Evolutionary conservation across 2,329 filamentous ascomycete species (phyloP), one percentile per base, ranked within the genome.

Genomic region (Cryoendolithus antarcticus): DNA sequence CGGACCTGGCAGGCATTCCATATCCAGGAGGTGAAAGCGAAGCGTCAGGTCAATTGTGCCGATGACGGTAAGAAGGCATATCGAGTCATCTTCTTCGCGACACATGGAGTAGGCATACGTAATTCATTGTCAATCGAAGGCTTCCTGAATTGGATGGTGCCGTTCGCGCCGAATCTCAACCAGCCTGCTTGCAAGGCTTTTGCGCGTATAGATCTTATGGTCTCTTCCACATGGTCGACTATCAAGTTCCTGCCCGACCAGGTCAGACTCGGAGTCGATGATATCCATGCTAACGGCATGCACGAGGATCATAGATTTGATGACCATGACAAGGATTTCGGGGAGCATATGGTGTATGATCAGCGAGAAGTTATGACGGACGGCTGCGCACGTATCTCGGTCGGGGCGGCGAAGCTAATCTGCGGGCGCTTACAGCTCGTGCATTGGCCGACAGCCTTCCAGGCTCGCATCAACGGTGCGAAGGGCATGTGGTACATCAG

Each of bases 401-500:
- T 65, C 3, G 69, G 63, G 1, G 68, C 82, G 2, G 77, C 74
- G 0, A 54, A 59, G 1, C 62, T 62, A 32, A 65, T 86, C 4
- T 66, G 70, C 19, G 52, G 65, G 1, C 45, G 0, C 63, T 82
- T 6, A 70, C n/a, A 69, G 0, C 57, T 80, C 0, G 48, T 54
- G 0, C 65, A 71, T n/a, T 54, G 73, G 0, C 80, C 81, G 0
- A 72, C 73, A 28, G 77, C 70, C 0, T 77, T 80, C 34, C 83
- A 89, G 56, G 82, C 66, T 1, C 72, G 84, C 1, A 71, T 88
- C 29, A 80, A 75, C 7, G 74, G 79, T 11, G 80, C 80, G 1
- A 89, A 89, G 55, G 84, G 83, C 0, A 66, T 88, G 47, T 88
- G 82, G 82, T 68, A 80, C 34, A 58, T 80, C 4, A 76, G 80